Base-by-base conservation (phyloP, 306 rosid species). In the Prunus campanulata region DNA sequence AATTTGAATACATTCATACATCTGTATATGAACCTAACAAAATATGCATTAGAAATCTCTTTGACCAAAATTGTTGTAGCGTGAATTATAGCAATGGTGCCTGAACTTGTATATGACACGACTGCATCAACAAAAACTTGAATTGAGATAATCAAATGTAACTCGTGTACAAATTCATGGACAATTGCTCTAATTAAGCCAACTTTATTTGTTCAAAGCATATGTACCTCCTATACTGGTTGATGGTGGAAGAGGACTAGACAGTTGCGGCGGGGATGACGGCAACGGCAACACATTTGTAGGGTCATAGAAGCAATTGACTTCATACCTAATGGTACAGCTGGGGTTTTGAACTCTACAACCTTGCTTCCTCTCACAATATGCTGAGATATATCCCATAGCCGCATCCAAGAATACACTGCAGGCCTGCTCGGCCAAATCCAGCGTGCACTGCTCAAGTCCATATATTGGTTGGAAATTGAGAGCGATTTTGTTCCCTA, bases 381-480 rank as follows among this genome's bases (percentile, higher is more conserved):
- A 66, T 0, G 2, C 0, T 12, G 65, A 24, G 12, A 73, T 25
- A 4, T 6, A 0, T 14, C 10, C 54, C 14, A 11, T 3, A 0
- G 83, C 51, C 0, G 16, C 16, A 13, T 1, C 35, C 24, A 80
- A 27, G 66, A 76, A 80, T 0, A 15, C 56, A 16, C 1, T 42
- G 75, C 83, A 80, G 0, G 24, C 59, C 10, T 49, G 20, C 35
- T 57, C 11, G 11, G 59, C 30, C 39, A 80, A 56, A 39, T 80
- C 83, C 2, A 79, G 76, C 15, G 79, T 74, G 79, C 79, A 74
- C 65, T 80, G 76, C 3, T 18, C 25, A 14, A 74, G 79, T 25
- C 65, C 66, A 55, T 59, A 68, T 47, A 79, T 29, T 9, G 47
- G 16, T 24, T 67, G 46, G 1, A 60, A 57, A 9, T 25, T 18